A percentile compares a stretch with the other conserved stretches of the same genome.
Evolutionary conservation across 352 stramenopile species (phyloP).

Genomic region (Globisporangium mamillatum): DNA sequence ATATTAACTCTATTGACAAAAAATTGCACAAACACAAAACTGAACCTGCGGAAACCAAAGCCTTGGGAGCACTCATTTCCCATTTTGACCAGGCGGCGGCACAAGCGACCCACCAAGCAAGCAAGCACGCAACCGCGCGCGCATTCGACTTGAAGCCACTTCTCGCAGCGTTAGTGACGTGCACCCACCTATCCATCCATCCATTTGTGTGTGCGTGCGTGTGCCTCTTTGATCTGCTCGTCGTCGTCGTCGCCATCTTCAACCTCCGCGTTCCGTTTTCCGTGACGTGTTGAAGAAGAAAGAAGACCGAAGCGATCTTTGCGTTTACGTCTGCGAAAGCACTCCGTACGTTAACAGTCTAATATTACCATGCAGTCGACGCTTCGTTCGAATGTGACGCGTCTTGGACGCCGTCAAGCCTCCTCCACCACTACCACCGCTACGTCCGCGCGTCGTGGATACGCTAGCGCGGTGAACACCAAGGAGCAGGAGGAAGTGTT

Average conservation of each 20-base stretch:
- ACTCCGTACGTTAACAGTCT: neutral
- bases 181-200: neutral
- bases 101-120: constrained; percentile 6
- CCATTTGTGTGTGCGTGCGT: neutral
- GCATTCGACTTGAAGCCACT: neutral
- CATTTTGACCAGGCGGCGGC: constrained; percentile 10
- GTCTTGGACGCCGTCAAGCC: constrained; percentile 7
- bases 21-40: neutral
- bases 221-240: neutral
- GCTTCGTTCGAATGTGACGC: constrained; percentile 5
- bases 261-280: neutral
- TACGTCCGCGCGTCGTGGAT: constrained; percentile 9
- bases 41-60: constrained; percentile 1
- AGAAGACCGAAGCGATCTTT: neutral
- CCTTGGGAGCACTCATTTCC: constrained; percentile 6
- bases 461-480: constrained; percentile 24
- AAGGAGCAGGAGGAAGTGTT: constrained; percentile 28
- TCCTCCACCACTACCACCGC: neutral
- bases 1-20: too few relatives aligned
- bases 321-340: neutral
- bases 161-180: neutral
- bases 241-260: neutral
- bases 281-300: neutral
- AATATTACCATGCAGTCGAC: constrained; percentile 15
- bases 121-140: neutral